These are phyloP conservation scores for Rhamnella rubrinervis DNA, from an alignment of 331 rosid species.

Conservation along the genomic window DNA sequence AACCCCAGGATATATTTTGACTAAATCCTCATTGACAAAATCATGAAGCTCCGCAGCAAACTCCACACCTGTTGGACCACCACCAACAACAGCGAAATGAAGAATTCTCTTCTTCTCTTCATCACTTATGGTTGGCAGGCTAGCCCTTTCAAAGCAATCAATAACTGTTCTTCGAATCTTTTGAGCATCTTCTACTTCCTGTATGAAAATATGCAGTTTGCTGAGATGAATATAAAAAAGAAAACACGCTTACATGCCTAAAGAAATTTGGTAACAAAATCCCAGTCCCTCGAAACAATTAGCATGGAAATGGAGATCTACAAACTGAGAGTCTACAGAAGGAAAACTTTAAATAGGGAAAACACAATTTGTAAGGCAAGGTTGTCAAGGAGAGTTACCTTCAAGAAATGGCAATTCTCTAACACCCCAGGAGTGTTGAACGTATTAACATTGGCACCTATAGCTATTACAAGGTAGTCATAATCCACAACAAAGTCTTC, in stretches of 20 bases:
- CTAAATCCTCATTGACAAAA: slow-evolving; percentile 79
- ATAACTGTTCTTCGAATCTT: slow-evolving; percentile 87
- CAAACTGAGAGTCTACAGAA: background rate
- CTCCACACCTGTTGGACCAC: slow-evolving; percentile 99
- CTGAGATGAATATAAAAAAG: slow-evolving; percentile 7
- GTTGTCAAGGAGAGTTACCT: slow-evolving; percentile 46
- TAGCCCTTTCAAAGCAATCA: slow-evolving; percentile 93
- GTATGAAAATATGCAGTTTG: slow-evolving; percentile 12
- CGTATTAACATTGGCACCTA: slow-evolving; percentile 92
- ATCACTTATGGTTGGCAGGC: slow-evolving; percentile 66
- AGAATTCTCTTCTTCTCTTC: slow-evolving; percentile 91
- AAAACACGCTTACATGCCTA: background rate
- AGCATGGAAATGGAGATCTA: background rate
- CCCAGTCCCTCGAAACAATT: background rate
- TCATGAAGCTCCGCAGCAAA: slow-evolving; percentile 97
- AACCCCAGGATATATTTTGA: slow-evolving; percentile 66
- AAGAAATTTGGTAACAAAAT: background rate
- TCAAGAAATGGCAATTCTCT: slow-evolving; percentile 92
- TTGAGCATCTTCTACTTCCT: slow-evolving; percentile 99
- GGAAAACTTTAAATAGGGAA: background rate
- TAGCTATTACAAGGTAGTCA: slow-evolving; percentile 69
- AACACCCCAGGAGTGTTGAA: slow-evolving; percentile 94
- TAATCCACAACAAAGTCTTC: slow-evolving; percentile 77
- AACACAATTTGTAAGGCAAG: background rate
- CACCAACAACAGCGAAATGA: slow-evolving; percentile 96